Evolutionary conservation across 768 basidiomycete species (phyloP).

Genomic region (Tephrocybe sp.): DNA sequence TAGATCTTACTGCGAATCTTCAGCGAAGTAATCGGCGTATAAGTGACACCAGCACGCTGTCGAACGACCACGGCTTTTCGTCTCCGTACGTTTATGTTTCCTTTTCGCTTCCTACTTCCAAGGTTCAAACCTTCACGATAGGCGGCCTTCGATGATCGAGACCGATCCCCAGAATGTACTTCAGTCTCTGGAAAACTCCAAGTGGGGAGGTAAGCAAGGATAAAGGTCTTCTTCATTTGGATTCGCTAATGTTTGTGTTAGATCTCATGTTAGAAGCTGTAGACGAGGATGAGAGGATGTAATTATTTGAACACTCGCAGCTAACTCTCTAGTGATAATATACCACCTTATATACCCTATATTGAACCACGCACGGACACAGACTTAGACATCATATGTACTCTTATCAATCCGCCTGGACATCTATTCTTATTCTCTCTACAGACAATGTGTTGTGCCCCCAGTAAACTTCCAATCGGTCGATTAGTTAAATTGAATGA

Average conservation of each 20-base stretch:
- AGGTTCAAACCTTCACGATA: slow-evolving; percentile 18
- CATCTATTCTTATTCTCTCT: no score
- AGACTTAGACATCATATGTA: slow-evolving; percentile 20
- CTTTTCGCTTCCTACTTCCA: not conserved
- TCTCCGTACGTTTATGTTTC: slow-evolving; percentile 37
- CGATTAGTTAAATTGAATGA: no score
- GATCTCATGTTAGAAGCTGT: slow-evolving; percentile 47
- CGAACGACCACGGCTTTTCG: slow-evolving; percentile 47
- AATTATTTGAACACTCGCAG: slow-evolving; percentile 12
- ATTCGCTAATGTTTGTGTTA: slow-evolving; percentile 14
- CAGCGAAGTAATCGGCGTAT: slow-evolving; percentile 54
- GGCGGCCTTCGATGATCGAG: slow-evolving; percentile 40
- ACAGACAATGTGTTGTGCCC: no score
- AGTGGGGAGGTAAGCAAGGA: slow-evolving; percentile 65
- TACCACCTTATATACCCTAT: slow-evolving; percentile 11
- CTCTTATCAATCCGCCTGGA: slow-evolving; percentile 2
- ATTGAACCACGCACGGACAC: slow-evolving; percentile 10
- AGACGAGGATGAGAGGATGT: slow-evolving; percentile 37
- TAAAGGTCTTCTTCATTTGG: not conserved
- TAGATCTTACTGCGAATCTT: slow-evolving; percentile 45
- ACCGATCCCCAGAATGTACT: slow-evolving; percentile 50
- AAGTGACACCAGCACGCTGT: slow-evolving; percentile 63
- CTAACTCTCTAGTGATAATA: slow-evolving; percentile 6
- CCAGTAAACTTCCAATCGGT: no score
- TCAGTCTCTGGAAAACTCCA: slow-evolving; percentile 62